Conservation (phyloP, 106 monocot species). For the Iris macrosiphon region DNA sequence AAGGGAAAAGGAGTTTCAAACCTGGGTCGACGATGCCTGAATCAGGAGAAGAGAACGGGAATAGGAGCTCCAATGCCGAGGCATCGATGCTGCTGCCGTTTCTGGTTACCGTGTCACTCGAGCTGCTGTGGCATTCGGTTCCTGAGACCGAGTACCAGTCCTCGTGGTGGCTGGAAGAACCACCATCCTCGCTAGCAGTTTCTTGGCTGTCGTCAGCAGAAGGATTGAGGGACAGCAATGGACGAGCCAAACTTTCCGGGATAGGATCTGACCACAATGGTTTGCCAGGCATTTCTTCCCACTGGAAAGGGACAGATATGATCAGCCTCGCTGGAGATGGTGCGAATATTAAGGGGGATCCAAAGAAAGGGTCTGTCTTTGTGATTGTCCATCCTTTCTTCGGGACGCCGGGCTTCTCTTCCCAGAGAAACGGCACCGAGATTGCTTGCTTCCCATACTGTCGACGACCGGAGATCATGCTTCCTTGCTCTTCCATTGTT, state of each 20-base stretch:
- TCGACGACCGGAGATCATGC: neutral
- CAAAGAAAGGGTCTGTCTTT: conserved; percentile 1
- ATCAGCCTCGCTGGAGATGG: conserved; percentile 36
- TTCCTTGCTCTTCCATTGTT: conserved; percentile 23
- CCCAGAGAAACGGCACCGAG: conserved; percentile 66
- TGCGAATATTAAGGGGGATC: neutral
- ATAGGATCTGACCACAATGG: conserved; percentile 15
- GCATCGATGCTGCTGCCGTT: conserved; percentile 9
- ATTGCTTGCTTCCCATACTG: conserved; percentile 41
- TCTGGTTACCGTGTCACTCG: conserved; percentile 14
- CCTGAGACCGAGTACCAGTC: conserved; percentile 33
- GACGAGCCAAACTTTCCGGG: neutral
- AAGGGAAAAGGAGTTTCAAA: conserved; percentile 37
- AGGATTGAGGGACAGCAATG: conserved; percentile 12
- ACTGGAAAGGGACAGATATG: conserved; percentile 56
- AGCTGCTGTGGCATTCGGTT: conserved; percentile 31
- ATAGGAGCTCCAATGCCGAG: conserved; percentile 32
- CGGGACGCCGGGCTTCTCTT: conserved; percentile 53
- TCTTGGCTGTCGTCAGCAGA: conserved; percentile 14
- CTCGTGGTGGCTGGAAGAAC: conserved; percentile 28
- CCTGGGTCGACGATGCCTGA: conserved; percentile 18
- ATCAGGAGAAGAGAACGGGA: conserved; percentile 30
- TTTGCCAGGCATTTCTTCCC: conserved; percentile 73
- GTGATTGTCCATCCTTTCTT: conserved; percentile 36
- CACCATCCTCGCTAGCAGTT: conserved; percentile 11